These are phyloP conservation scores for Mollisia scopiformis DNA, from an alignment of 2,329 filamentous ascomycete species.

Conservation along the genomic window DNA sequence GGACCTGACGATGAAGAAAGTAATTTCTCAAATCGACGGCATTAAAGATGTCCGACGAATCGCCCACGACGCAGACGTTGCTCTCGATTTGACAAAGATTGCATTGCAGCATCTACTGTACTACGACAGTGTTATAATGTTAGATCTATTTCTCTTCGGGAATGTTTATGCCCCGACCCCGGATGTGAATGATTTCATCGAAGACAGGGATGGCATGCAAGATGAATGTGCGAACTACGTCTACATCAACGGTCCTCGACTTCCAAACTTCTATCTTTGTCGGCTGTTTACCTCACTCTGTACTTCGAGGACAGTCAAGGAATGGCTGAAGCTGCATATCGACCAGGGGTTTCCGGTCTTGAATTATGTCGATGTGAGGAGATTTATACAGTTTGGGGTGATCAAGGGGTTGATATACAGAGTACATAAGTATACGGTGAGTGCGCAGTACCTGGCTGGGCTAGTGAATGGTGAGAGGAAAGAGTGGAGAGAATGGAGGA, in stretches of 20 bases:
- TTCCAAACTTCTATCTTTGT: conserved; percentile 69
- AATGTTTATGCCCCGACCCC: conserved; percentile 86
- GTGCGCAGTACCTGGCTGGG: conserved; percentile 61
- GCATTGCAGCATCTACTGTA: conserved; percentile 89
- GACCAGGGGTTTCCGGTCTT: conserved; percentile 67
- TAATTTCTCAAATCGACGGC: conserved; percentile 87
- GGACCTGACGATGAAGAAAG: conserved; percentile 77
- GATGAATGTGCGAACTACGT: conserved; percentile 90
- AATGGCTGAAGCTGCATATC: conserved; percentile 81
- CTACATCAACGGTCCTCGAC: conserved; percentile 33
- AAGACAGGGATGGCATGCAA: conserved; percentile 73
- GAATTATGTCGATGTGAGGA: conserved; percentile 79
- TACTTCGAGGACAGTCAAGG: conserved; percentile 81
- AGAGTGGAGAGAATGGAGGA: conserved; percentile 48
- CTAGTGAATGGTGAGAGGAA: conserved; percentile 23
- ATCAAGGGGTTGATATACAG: conserved; percentile 95
- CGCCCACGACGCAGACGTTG: conserved; percentile 81
- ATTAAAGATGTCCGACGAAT: conserved; percentile 89
- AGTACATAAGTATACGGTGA: conserved; percentile 87
- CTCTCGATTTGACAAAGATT: conserved; percentile 82
- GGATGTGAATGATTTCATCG: conserved; percentile 78
- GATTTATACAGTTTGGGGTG: conserved; percentile 92
- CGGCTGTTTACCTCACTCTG: conserved; percentile 85
- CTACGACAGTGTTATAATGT: conserved; percentile 86
- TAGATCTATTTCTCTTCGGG: conserved; percentile 94